Evolutionary conservation across 345 rosid genomes (phyloP).

Genomic region (Clausena lansium): DNA sequence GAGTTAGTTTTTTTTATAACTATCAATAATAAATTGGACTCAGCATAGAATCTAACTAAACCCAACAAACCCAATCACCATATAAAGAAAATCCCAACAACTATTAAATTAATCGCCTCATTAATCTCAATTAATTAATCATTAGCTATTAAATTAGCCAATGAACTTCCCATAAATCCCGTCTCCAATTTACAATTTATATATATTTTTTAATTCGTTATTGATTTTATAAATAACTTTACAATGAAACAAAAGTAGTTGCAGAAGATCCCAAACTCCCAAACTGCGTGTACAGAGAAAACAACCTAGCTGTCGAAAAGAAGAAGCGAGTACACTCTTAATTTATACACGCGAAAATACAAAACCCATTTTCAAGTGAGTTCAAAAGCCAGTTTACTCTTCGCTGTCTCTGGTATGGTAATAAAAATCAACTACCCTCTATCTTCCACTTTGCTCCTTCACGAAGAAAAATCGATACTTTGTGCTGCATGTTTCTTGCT

Average conservation of each 20-base stretch:
- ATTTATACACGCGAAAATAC: slow-evolving; percentile 8
- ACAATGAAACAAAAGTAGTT: not conserved
- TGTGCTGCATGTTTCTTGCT: slow-evolving; percentile 19
- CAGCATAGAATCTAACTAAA: no score
- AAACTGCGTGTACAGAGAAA: slow-evolving; percentile 7
- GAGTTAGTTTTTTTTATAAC: no score
- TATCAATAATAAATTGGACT: no score
- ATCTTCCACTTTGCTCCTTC: slow-evolving; percentile 50
- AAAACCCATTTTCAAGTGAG: slow-evolving; percentile 6
- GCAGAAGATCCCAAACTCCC: slow-evolving; percentile 12
- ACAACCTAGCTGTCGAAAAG: slow-evolving; percentile 9
- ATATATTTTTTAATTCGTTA: no score
- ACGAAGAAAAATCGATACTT: slow-evolving; percentile 47
- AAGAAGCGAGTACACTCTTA: slow-evolving; percentile 12
- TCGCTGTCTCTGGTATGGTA: slow-evolving; percentile 22
- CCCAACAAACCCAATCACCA: no score
- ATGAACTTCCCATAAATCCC: no score
- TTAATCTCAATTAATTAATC: no score
- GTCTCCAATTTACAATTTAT: no score
- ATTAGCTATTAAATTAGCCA: no score
- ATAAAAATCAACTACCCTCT: slow-evolving; percentile 23
- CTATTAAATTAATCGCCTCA: no score
- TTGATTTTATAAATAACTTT: no score
- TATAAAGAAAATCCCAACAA: no score
- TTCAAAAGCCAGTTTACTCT: slow-evolving; percentile 20